Evolutionary conservation across 1,284 basidiomycete genomes (phyloP), one percentile per base, ranked within the genome.

Genomic region (Ustilago crameri): DNA sequence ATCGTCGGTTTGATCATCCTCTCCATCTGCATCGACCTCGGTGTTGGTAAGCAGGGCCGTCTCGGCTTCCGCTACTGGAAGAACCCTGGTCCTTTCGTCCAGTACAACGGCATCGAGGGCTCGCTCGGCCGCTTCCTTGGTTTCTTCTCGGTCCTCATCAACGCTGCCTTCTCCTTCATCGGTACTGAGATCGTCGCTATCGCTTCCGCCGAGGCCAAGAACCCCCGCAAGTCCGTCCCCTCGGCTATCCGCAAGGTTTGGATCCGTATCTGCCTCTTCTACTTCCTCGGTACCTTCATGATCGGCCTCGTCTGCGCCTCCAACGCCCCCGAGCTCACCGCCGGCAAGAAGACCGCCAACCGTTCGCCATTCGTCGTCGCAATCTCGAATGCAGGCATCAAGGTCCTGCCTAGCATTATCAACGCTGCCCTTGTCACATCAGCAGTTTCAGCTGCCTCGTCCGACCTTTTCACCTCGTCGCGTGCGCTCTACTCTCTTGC

Each of bases 111-210:
- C 49, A 85, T 86, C 46, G 53, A 77, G 1, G 91, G 91, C 0
- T 58, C 85, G 2, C 85, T 85, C 1, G 82, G 85, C 12, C 68
- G 44, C 42, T 84, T 84, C 77, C 69, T 84, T 18, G 84, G 82
- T 14, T 84, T 84, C 67, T 82, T 78, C 54, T 60, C 53, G 5
- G 75, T 83, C 2, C 76, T 84, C 32, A 80, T 84, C 24, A 79
- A 85, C 45, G 91, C 92, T 9, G 91, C 91, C 1, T 94, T 94
- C 86, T 91, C 90, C 12, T 93, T 90, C 85, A 91, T 49, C 88
- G 89, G 44, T 48, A 93, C 92, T 9, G 93, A 95, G 83, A 91
- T 94, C 67, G 91, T 94, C 41, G 92, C 91, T 35, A 89, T 93
- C 84, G 87, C 92, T 55, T 91, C 91, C 35, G 85, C 89, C 34